Percentiles rank a stretch among this genome's conserved stretches.
Evolutionary conservation across 2,329 filamentous ascomycete genomes (phyloP).

Genomic region (Aspergillus sp.): DNA sequence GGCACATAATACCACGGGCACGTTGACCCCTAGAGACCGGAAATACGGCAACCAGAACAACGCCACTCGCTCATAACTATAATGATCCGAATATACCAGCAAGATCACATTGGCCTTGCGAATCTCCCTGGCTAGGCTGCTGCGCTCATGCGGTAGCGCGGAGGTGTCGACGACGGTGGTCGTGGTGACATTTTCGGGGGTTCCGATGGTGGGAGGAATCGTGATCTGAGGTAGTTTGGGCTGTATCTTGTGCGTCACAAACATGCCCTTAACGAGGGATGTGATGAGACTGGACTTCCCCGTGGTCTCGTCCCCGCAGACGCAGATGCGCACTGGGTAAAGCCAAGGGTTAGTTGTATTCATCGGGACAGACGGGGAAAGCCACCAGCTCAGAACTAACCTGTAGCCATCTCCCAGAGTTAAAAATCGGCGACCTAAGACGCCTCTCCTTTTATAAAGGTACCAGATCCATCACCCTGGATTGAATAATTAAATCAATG

Average conservation of each 20-base stretch:
- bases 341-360: constrained; percentile 3
- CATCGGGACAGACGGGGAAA: neutral
- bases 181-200: constrained; percentile 92
- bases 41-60: constrained; percentile 99
- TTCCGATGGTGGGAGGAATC: constrained; percentile 84
- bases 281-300: constrained; percentile 91
- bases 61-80: constrained; percentile 95
- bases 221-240: constrained; percentile 90
- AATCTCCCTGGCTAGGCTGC: constrained; percentile 83
- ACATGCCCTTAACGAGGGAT: constrained; percentile 92
- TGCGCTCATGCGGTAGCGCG: constrained; percentile 84
- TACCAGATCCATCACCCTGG: neutral
- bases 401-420: constrained; percentile 17
- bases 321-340: constrained; percentile 71
- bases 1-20: constrained; percentile 90
- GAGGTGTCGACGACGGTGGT: constrained; percentile 92
- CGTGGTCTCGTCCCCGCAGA: constrained; percentile 93
- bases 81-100: constrained; percentile 95
- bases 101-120: constrained; percentile 95
- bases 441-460: constrained; percentile 9
- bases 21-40: constrained; percentile 93
- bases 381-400: constrained; percentile 7
- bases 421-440: constrained; percentile 2
- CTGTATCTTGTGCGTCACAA: constrained; percentile 92
- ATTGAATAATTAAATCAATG: neutral